Percentiles rank a stretch among this genome's conserved stretches.
Conservation (phyloP, 805 yeast genomes). For the Cyberlindnera saturnus region DNA sequence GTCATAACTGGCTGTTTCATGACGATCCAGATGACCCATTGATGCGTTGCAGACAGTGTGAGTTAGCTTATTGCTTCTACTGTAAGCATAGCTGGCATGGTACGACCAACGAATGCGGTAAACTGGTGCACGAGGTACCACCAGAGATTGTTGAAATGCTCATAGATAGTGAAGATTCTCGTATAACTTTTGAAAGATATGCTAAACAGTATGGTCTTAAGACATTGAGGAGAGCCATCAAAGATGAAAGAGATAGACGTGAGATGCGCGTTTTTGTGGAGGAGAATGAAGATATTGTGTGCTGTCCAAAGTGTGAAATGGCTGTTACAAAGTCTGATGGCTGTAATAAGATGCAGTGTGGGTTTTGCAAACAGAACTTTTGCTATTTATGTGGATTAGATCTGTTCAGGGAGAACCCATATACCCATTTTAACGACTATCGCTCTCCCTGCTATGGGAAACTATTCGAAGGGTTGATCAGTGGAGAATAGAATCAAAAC, state of each 20-base stretch:
- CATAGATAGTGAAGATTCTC: constrained; percentile 23
- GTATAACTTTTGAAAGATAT: constrained; percentile 25
- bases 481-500: background rate
- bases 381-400: constrained; percentile 49
- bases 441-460: constrained; percentile 39
- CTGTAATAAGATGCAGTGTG: constrained; percentile 58
- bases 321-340: constrained; percentile 54
- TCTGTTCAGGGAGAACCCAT: constrained; percentile 36
- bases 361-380: constrained; percentile 40
- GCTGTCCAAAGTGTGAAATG: constrained; percentile 48
- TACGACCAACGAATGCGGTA: constrained; percentile 38
- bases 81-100: constrained; percentile 65
- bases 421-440: constrained; percentile 43
- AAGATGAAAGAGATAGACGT: constrained; percentile 41
- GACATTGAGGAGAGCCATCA: constrained; percentile 34
- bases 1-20: constrained; percentile 41
- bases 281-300: constrained; percentile 35
- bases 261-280: constrained; percentile 38
- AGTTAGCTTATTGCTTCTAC: constrained; percentile 47
- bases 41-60: constrained; percentile 43
- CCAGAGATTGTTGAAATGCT: constrained; percentile 22
- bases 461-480: constrained; percentile 44
- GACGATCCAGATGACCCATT: constrained; percentile 40
- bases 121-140: constrained; percentile 24
- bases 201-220: constrained; percentile 40